Evolutionary conservation across 257 asterid species (phyloP).

Genomic region (Salvia hispanica): DNA sequence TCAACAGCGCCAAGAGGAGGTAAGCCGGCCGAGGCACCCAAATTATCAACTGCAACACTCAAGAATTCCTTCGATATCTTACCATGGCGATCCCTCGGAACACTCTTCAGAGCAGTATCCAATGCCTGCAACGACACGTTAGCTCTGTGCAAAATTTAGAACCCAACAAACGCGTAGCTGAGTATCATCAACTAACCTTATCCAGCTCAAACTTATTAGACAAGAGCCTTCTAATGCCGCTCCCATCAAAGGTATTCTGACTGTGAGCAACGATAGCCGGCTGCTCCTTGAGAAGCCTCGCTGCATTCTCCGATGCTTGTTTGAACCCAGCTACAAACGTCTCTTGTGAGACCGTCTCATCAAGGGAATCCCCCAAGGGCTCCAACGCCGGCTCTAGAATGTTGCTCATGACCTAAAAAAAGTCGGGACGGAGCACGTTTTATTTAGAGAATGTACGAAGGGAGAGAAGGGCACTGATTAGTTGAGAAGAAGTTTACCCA

Average conservation of each 20-base stretch:
- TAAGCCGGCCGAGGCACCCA: slow-evolving; percentile 79
- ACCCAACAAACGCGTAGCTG: too few species aligned
- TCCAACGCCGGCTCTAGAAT: slow-evolving; percentile 70
- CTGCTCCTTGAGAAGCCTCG: slow-evolving; percentile 65
- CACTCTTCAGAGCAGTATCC: slow-evolving; percentile 52
- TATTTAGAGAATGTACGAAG: background rate
- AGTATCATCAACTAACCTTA: slow-evolving; percentile 48
- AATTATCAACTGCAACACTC: slow-evolving; percentile 63
- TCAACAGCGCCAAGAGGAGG: slow-evolving; percentile 86
- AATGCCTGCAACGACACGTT: slow-evolving; percentile 48
- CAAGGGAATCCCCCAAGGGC: slow-evolving; percentile 44
- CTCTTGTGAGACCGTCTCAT: slow-evolving; percentile 70
- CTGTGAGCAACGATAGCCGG: slow-evolving; percentile 93
- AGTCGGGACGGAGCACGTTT: background rate
- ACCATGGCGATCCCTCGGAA: slow-evolving; percentile 68
- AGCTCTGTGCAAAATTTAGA: slow-evolving; percentile 3
- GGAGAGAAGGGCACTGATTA: too few species aligned
- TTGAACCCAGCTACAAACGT: slow-evolving; percentile 57
- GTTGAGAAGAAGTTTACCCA: slow-evolving; percentile 55
- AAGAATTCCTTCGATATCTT: slow-evolving; percentile 67
- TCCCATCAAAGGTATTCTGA: slow-evolving; percentile 84
- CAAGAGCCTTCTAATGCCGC: slow-evolving; percentile 68
- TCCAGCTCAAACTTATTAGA: slow-evolving; percentile 81
- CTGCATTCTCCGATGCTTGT: slow-evolving; percentile 56
- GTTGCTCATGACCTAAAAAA: slow-evolving; percentile 63